Evolutionary conservation across 2,329 filamentous ascomycete species (phyloP).

Genomic region (Phaeoacremonium minimum): DNA sequence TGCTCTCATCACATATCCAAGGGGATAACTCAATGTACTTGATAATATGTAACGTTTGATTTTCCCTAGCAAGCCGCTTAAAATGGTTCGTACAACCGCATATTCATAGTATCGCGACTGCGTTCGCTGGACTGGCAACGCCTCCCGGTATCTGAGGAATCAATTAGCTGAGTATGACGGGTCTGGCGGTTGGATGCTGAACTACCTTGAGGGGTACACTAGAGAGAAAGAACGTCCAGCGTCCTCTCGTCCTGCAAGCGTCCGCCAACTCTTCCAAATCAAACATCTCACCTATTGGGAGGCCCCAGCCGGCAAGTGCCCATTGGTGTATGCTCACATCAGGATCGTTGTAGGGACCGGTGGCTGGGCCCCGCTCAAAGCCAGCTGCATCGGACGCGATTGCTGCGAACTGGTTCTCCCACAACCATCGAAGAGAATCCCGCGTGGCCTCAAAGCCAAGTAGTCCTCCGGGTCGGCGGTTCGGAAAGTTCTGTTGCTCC

Average conservation of each 20-base stretch:
- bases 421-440: constrained; percentile 1
- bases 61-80: no score
- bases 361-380: not conserved
- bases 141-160: no score
- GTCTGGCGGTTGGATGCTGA: not conserved
- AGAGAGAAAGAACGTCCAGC: constrained; percentile 24
- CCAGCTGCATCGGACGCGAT: not conserved
- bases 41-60: no score
- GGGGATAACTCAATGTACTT: no score
- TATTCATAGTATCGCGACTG: constrained; percentile 2
- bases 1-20: no score
- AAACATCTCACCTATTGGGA: constrained; percentile 24
- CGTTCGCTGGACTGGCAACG: constrained; percentile 6
- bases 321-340: constrained; percentile 19
- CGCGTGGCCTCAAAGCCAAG: not conserved
- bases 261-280: constrained; percentile 22
- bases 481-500: not conserved
- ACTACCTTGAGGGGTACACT: constrained; percentile 7
- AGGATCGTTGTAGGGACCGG: not conserved
- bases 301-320: constrained; percentile 22
- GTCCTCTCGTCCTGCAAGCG: constrained; percentile 18
- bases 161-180: no score
- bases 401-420: not conserved
- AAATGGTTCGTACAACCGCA: no score
- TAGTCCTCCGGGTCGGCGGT: no score